Conservation (phyloP, 371 early-diverging fungal species). For the Mycotypha africana region DNA sequence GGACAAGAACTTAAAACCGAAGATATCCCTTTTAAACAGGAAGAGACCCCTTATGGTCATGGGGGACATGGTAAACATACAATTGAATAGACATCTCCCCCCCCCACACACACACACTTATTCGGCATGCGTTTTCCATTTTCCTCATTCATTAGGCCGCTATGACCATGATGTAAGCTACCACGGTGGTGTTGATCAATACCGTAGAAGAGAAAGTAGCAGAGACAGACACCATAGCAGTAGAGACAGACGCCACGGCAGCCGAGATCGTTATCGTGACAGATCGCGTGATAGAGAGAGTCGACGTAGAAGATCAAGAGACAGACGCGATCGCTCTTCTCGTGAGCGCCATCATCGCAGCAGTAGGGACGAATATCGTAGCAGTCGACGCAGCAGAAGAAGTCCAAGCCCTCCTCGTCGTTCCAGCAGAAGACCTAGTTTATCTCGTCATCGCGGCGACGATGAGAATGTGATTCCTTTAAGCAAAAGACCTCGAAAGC, state of each 20-base stretch:
- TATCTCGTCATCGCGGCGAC: constrained; percentile 36
- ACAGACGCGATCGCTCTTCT: constrained; percentile 33
- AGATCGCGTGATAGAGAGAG: constrained; percentile 35
- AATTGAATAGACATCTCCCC: background rate
- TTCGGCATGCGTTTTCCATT: background rate
- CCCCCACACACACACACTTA: too few species aligned
- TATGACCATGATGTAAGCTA: constrained; percentile 11
- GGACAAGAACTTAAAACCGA: constrained; percentile 33
- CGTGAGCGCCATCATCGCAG: constrained; percentile 25
- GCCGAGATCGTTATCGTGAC: constrained; percentile 44
- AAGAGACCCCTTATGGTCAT: constrained; percentile 16
- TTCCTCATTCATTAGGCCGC: constrained; percentile 2
- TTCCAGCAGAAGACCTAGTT: constrained; percentile 39
- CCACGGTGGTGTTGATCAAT: constrained; percentile 13
- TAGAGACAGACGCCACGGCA: constrained; percentile 30
- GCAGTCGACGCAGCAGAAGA: constrained; percentile 27
- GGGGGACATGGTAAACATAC: constrained; percentile 14
- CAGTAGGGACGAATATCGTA: constrained; percentile 27
- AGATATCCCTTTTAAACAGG: too few species aligned
- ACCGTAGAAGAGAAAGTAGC: constrained; percentile 19
- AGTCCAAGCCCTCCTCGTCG: constrained; percentile 39
- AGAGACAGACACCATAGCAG: constrained; percentile 15
- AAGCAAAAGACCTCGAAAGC: constrained; percentile 72
- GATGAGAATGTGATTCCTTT: constrained; percentile 64
- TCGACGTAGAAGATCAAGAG: constrained; percentile 31